Conservation (phyloP, 1,139 yeast species). For the Debaryomyces sp. region DNA sequence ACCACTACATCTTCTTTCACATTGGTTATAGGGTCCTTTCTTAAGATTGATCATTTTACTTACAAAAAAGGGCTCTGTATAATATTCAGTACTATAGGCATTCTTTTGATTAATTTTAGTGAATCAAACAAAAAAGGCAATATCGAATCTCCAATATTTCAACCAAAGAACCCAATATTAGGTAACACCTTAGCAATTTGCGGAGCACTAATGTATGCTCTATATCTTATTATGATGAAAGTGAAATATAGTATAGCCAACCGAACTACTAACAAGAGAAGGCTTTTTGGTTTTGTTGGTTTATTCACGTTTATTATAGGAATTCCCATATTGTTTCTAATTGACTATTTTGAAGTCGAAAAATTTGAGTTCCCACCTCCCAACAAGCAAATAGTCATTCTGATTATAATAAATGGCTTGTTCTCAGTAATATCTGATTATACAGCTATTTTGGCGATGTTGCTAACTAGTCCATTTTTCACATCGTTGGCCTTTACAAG, state of each 20-base stretch:
- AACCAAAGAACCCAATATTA: slow-evolving; percentile 42
- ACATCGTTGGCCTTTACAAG: slow-evolving; percentile 55
- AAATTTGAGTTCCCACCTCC: slow-evolving; percentile 43
- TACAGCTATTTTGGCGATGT: slow-evolving; percentile 50
- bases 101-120: neutral
- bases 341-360: slow-evolving; percentile 40
- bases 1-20: slow-evolving; percentile 57
- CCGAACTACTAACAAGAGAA: slow-evolving; percentile 47
- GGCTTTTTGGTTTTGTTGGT: slow-evolving; percentile 52
- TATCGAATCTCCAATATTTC: slow-evolving; percentile 23
- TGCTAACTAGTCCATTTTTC: slow-evolving; percentile 56
- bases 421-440: slow-evolving; percentile 54
- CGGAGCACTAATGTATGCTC: slow-evolving; percentile 52
- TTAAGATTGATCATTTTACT: slow-evolving; percentile 46
- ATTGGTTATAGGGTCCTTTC: slow-evolving; percentile 41
- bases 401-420: slow-evolving; percentile 45
- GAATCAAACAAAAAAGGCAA: slow-evolving; percentile 13
- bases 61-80: slow-evolving; percentile 29
- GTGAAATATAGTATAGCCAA: slow-evolving; percentile 47
- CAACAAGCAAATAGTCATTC: slow-evolving; percentile 28
- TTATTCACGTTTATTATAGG: slow-evolving; percentile 41
- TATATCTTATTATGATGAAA: slow-evolving; percentile 47
- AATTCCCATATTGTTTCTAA: slow-evolving; percentile 37
- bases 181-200: slow-evolving; percentile 50
- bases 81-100: neutral